Conservation (phyloP, 2,329 filamentous ascomycete genomes). For the Lecanicillium sp. region DNA sequence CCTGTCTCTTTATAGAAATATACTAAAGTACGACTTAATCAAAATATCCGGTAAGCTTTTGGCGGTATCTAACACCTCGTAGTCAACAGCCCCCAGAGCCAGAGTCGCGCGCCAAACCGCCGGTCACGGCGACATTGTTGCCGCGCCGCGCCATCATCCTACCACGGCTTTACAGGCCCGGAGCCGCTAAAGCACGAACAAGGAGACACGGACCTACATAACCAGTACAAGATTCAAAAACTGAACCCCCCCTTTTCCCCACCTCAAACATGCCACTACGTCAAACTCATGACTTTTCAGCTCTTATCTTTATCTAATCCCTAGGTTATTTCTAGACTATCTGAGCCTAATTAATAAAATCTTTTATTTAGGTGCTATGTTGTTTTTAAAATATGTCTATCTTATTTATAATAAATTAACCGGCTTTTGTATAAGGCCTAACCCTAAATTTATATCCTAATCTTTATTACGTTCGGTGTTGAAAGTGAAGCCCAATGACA, state of each 20-base stretch:
- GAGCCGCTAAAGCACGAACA: conserved; percentile 79
- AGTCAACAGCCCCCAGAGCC: conserved; percentile 85
- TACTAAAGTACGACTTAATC: conserved; percentile 63
- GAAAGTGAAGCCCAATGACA: too few species aligned
- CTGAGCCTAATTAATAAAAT: too few species aligned
- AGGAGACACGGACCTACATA: conserved; percentile 79
- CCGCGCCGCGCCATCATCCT: conserved; percentile 79
- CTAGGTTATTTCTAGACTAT: too few species aligned
- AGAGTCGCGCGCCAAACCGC: conserved; percentile 88
- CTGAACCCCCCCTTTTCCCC: conserved; percentile 32
- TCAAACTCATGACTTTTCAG: too few species aligned
- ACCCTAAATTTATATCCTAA: too few species aligned
- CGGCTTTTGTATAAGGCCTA: too few species aligned
- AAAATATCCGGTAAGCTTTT: conserved; percentile 3
- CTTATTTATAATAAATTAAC: too few species aligned
- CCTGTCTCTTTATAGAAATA: conserved; percentile 87
- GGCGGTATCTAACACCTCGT: not conserved
- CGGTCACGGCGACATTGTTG: conserved; percentile 89
- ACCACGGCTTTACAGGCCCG: conserved; percentile 86
- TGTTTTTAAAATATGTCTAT: too few species aligned
- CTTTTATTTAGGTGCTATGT: too few species aligned
- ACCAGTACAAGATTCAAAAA: conserved; percentile 78
- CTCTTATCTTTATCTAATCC: too few species aligned
- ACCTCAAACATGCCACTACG: too few species aligned
- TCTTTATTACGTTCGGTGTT: too few species aligned